These are phyloP conservation scores for Lipomyces sp. DNA, from an alignment of 805 yeast genomes.

Conservation along the genomic window DNA sequence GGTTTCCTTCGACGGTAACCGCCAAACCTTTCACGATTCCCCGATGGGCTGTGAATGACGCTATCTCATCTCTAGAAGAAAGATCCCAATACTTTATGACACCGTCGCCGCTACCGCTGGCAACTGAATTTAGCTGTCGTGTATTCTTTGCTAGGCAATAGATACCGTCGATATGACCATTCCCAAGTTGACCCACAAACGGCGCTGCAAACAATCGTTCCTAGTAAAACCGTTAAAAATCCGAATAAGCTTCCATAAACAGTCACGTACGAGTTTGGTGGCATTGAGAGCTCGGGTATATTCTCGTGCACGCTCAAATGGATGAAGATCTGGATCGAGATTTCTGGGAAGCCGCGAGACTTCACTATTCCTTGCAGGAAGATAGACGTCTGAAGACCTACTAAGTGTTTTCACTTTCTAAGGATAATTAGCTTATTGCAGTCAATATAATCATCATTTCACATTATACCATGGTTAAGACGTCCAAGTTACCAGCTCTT, in stretches of 20 bases:
- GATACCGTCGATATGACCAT: constrained; percentile 94
- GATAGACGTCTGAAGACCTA: constrained; percentile 87
- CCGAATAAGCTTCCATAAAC: not conserved
- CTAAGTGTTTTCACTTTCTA: constrained; percentile 85
- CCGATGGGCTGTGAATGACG: constrained; percentile 84
- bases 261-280: constrained; percentile 67
- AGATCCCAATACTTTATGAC: constrained; percentile 92
- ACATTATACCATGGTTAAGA: not conserved
- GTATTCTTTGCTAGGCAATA: constrained; percentile 84
- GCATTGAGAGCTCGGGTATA: constrained; percentile 94
- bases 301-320: constrained; percentile 95
- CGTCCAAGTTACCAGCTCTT: not conserved
- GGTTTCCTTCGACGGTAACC: constrained; percentile 65
- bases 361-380: constrained; percentile 90
- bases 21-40: constrained; percentile 86
- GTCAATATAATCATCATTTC: constrained; percentile 4
- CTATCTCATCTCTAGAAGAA: constrained; percentile 73
- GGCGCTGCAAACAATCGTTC: constrained; percentile 97
- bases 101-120: constrained; percentile 96
- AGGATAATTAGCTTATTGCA: not conserved
- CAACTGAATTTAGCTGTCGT: constrained; percentile 69
- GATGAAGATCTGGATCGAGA: constrained; percentile 91
- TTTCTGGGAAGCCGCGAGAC: constrained; percentile 87
- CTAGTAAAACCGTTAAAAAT: constrained; percentile 8
- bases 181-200: constrained; percentile 90